phyloP scores from a whole-genome alignment of 768 basidiomycete species.

The Chalciporus piperatus region DNA sequence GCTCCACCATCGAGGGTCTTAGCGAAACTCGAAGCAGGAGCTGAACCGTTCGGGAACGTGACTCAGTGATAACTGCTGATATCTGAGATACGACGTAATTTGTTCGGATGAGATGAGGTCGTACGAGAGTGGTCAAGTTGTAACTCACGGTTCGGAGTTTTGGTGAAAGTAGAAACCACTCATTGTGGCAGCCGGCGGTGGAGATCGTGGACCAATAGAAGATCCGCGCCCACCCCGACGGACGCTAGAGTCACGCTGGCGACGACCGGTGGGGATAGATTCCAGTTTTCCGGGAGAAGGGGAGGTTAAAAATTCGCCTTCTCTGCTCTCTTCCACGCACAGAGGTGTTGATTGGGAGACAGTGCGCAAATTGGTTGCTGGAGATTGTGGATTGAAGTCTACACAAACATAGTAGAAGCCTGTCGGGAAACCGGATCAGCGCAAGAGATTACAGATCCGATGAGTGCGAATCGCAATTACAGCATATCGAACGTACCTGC shows the following conservation, averaged over 20 bases:
- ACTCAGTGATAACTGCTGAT: slow-evolving; percentile 82
- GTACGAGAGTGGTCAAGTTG: slow-evolving; percentile 1
- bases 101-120: slow-evolving; percentile 3
- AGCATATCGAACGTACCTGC: slow-evolving; percentile 64
- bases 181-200: slow-evolving; percentile 66
- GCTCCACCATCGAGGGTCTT: slow-evolving; percentile 22
- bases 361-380: slow-evolving; percentile 32
- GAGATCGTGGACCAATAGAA: slow-evolving; percentile 45
- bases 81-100: slow-evolving; percentile 43
- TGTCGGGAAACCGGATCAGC: slow-evolving; percentile 25
- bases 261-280: slow-evolving; percentile 35
- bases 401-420: slow-evolving; percentile 97
- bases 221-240: slow-evolving; percentile 45
- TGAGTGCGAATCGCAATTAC: neutral
- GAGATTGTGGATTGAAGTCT: slow-evolving; percentile 74
- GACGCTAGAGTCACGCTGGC: slow-evolving; percentile 46
- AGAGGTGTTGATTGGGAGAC: slow-evolving; percentile 37
- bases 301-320: slow-evolving; percentile 27
- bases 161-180: slow-evolving; percentile 92
- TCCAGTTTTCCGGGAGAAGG: slow-evolving; percentile 36
- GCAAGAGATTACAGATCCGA: slow-evolving; percentile 11
- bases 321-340: slow-evolving; percentile 26
- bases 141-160: slow-evolving; percentile 87
- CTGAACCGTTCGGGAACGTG: slow-evolving; percentile 74
- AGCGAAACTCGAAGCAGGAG: slow-evolving; percentile 87